phyloP scores from a whole-genome alignment of 73 alveolate species.

The Breviolum minutum region DNA sequence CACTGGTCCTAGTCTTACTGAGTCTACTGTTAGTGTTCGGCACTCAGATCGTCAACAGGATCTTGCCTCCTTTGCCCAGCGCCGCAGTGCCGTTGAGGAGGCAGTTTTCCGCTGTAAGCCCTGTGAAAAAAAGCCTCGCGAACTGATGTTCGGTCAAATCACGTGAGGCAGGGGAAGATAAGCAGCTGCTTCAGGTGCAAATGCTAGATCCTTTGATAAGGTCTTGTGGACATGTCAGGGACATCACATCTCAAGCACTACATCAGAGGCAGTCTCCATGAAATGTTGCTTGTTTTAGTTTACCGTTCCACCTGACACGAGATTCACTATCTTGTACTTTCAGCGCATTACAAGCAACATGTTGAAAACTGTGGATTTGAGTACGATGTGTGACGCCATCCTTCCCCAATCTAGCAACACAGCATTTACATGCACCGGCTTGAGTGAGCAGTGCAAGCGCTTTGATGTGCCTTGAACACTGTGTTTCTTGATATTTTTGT shows the following conservation, averaged over 20 bases:
- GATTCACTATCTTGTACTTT: no score
- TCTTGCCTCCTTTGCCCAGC: constrained; percentile 17
- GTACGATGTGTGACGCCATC: no score
- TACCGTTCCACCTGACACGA: no score
- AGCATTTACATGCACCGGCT: not conserved
- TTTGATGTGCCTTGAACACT: not conserved
- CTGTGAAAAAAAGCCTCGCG: not conserved
- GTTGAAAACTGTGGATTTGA: not conserved
- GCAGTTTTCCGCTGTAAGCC: not conserved
- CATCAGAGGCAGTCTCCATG: not conserved
- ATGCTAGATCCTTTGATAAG: not conserved
- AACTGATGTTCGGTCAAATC: not conserved
- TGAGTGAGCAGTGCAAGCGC: not conserved
- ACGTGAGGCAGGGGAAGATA: constrained; percentile 15
- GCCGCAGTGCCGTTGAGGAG: constrained; percentile 36
- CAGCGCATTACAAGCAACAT: not conserved
- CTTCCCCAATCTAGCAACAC: no score
- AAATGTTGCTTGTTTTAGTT: no score
- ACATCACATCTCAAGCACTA: not conserved
- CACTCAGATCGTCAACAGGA: not conserved
- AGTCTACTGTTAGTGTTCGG: not conserved
- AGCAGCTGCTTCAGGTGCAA: not conserved
- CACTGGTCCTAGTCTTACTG: not conserved
- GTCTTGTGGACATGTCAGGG: not conserved
- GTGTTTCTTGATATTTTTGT: not conserved